These are phyloP conservation scores for Thelonectria discophora DNA, from an alignment of 2,329 filamentous ascomycete species.

Conservation along the genomic window DNA sequence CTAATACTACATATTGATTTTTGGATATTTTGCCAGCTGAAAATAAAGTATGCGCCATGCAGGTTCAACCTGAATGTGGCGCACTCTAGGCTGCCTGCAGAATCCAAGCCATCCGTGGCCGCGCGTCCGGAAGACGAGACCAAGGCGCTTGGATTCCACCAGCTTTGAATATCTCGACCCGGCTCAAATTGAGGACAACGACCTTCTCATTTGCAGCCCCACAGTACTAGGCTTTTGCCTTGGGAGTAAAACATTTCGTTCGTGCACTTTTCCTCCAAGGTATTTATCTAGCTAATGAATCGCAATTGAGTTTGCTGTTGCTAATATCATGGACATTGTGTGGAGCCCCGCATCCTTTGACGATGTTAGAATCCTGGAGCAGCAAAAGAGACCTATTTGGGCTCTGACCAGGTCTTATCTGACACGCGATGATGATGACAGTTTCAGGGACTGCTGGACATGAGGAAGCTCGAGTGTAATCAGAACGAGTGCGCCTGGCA, in stretches of 20 bases:
- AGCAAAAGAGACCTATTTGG: constrained; percentile 4
- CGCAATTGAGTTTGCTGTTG: constrained; percentile 6
- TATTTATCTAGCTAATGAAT: constrained; percentile 2
- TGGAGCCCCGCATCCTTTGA: constrained; percentile 1
- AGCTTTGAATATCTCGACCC: neutral
- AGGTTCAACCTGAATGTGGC: no score
- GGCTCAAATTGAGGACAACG: neutral
- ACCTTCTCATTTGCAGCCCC: constrained; percentile 5
- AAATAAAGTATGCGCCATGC: no score
- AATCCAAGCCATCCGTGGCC: neutral
- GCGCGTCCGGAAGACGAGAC: neutral
- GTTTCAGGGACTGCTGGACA: no score
- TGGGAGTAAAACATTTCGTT: constrained; percentile 6
- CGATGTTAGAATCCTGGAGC: neutral
- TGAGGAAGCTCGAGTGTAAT: neutral
- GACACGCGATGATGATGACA: neutral
- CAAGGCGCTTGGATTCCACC: neutral
- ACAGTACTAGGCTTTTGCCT: constrained; percentile 7
- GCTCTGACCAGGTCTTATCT: constrained; percentile 3
- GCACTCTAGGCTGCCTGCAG: neutral
- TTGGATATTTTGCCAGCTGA: no score
- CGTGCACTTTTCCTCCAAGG: neutral
- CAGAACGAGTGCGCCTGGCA: neutral
- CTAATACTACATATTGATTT: no score
- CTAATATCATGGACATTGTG: neutral